A percentile compares a stretch with the other conserved stretches of the same genome.
Evolutionary conservation across 495 filamentous ascomycete species (phyloP).

Genomic region (Cenococcum geophilum): DNA sequence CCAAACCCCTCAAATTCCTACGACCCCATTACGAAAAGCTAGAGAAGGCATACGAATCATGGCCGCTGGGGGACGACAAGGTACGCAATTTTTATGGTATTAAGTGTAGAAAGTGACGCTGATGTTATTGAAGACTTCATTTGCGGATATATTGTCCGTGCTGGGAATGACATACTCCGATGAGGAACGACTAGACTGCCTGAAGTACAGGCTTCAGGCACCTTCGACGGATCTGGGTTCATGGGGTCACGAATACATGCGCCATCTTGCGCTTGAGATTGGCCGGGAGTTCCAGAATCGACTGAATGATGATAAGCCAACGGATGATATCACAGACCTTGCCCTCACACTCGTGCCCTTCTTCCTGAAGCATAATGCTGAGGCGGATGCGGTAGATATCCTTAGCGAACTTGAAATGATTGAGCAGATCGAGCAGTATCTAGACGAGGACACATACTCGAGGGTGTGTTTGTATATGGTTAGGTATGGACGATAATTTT

Average conservation of each 20-base stretch:
- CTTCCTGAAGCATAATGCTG: conserved; percentile 94
- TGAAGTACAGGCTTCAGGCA: conserved; percentile 88
- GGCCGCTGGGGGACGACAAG: conserved; percentile 78
- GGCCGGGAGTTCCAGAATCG: conserved; percentile 87
- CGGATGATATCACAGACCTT: conserved; percentile 73
- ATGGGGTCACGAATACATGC: conserved; percentile 98
- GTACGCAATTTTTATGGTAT: conserved; percentile 34
- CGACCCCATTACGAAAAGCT: conserved; percentile 89
- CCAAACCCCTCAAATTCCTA: conserved; percentile 96
- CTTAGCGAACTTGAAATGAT: conserved; percentile 97
- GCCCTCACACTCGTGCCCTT: conserved; percentile 81
- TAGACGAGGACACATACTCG: conserved; percentile 90
- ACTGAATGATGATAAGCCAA: conserved; percentile 57
- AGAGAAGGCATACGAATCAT: conserved; percentile 78
- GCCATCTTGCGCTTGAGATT: conserved; percentile 92
- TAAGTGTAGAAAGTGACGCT: not conserved
- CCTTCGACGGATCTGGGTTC: conserved; percentile 89
- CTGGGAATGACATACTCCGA: conserved; percentile 99
- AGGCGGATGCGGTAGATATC: conserved; percentile 95
- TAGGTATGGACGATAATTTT: conserved; percentile 37
- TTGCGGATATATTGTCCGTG: conserved; percentile 94
- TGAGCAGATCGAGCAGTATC: conserved; percentile 76
- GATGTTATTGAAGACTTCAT: conserved; percentile 50
- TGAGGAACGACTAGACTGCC: conserved; percentile 87
- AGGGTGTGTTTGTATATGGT: conserved; percentile 97